Evolutionary conservation across 257 asterid species (phyloP).

Genomic region (Ocimum tenuiflorum): DNA sequence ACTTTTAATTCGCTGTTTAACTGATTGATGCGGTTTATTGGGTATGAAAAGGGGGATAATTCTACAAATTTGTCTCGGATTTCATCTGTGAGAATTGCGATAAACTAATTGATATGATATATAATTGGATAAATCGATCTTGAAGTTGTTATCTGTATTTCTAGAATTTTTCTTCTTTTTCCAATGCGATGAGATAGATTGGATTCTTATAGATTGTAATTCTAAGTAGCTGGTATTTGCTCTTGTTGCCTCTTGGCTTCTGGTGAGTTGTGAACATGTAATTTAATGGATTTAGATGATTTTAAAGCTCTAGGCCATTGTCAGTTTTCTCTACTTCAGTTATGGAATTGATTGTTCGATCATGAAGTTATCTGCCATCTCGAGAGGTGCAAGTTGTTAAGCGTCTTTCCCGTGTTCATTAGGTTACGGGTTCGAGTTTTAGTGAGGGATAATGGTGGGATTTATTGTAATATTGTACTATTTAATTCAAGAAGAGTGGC

Average conservation of each 20-base stretch:
- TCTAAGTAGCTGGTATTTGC: not conserved
- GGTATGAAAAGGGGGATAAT: not conserved
- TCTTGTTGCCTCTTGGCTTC: not conserved
- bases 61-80: not conserved
- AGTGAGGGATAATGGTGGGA: no score
- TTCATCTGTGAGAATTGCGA: not conserved
- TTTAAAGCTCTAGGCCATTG: not conserved
- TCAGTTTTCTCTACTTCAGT: not conserved
- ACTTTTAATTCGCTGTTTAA: not conserved
- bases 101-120: no score
- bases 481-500: not conserved
- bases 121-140: not conserved
- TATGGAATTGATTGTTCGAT: not conserved
- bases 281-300: slow-evolving; percentile 1
- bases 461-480: no score
- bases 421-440: no score
- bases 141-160: not conserved
- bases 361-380: not conserved
- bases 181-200: not conserved
- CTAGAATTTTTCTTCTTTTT: not conserved
- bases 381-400: not conserved
- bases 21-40: not conserved
- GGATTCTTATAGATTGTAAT: not conserved
- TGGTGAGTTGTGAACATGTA: not conserved
- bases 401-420: no score